Evolutionary conservation across 352 stramenopile genomes (phyloP).

Genomic region (Thalassiosira mediterranea): DNA sequence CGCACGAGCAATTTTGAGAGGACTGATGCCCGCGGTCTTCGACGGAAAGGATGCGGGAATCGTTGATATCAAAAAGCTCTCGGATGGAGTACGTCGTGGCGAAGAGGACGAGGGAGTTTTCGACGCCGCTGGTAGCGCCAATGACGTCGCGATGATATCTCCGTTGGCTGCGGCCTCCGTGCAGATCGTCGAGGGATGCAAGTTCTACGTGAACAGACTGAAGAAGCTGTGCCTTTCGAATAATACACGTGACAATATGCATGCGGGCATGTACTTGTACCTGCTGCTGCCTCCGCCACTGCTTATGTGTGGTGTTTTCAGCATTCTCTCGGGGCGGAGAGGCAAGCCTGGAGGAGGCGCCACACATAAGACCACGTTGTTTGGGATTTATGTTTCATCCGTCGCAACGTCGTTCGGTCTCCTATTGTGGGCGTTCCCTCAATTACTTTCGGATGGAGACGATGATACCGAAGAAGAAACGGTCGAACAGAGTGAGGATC

Average conservation of each 20-base stretch:
- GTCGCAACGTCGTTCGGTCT: constrained; percentile 18
- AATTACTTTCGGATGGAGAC: constrained; percentile 12
- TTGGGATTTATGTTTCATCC: constrained; percentile 29
- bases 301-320: constrained; percentile 10
- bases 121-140: neutral
- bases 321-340: neutral
- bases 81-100: neutral
- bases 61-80: neutral
- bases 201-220: constrained; percentile 6
- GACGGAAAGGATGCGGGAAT: neutral
- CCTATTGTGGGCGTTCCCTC: constrained; percentile 11
- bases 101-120: neutral
- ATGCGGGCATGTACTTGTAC: constrained; percentile 7
- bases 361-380: neutral
- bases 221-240: constrained; percentile 3
- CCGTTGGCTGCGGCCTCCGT: neutral
- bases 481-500: neutral
- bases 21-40: neutral
- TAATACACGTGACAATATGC: neutral
- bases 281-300: constrained; percentile 6
- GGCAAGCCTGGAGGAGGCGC: neutral
- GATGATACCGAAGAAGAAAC: constrained; percentile 8
- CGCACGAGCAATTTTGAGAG: constrained; percentile 7
- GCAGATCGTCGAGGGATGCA: constrained; percentile 2
- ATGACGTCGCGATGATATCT: neutral